A percentile compares a stretch with the other conserved stretches of the same genome.
These are phyloP conservation scores for Microdochium bolleyi DNA, from an alignment of 2,329 filamentous ascomycete species.

Conservation along the genomic window DNA sequence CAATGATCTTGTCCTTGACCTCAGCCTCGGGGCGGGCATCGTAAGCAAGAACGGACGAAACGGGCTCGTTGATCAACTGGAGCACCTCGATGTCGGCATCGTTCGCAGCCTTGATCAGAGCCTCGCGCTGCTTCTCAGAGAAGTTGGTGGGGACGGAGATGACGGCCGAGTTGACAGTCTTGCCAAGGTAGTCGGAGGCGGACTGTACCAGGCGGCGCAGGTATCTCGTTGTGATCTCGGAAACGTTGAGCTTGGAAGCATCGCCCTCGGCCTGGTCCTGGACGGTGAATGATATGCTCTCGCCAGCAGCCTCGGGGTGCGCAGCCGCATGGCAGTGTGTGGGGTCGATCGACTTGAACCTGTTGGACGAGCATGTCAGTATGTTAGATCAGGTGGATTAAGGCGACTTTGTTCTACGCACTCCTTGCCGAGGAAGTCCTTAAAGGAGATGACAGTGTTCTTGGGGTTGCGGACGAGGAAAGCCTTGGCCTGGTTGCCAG, in stretches of 20 bases:
- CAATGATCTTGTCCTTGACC: slow-evolving; percentile 76
- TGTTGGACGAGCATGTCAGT: slow-evolving; percentile 21
- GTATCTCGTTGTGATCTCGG: slow-evolving; percentile 78
- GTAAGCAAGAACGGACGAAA: slow-evolving; percentile 83
- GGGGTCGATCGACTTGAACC: slow-evolving; percentile 92
- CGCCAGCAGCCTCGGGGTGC: slow-evolving; percentile 70
- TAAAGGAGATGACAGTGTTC: slow-evolving; percentile 94
- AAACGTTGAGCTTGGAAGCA: slow-evolving; percentile 63
- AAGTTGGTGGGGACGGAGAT: slow-evolving; percentile 94
- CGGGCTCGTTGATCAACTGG: slow-evolving; percentile 86
- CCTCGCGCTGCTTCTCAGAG: slow-evolving; percentile 75
- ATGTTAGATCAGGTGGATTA: background rate
- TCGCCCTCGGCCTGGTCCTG: slow-evolving; percentile 64
- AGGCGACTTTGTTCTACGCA: slow-evolving; percentile 33
- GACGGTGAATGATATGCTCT: slow-evolving; percentile 72
- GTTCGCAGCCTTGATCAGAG: slow-evolving; percentile 69
- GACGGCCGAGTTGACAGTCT: slow-evolving; percentile 89
- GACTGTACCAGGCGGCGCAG: slow-evolving; percentile 73
- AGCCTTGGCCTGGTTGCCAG: slow-evolving; percentile 88
- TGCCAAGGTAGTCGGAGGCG: slow-evolving; percentile 87
- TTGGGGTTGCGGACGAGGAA: slow-evolving; percentile 87
- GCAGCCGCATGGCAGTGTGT: slow-evolving; percentile 90
- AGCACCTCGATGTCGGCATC: slow-evolving; percentile 80
- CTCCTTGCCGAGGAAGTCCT: slow-evolving; percentile 93
- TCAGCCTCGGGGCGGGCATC: slow-evolving; percentile 73